Evolutionary conservation across 2,329 filamentous ascomycete species (phyloP).

Genomic region (Rhinocladiella mackenziei): DNA sequence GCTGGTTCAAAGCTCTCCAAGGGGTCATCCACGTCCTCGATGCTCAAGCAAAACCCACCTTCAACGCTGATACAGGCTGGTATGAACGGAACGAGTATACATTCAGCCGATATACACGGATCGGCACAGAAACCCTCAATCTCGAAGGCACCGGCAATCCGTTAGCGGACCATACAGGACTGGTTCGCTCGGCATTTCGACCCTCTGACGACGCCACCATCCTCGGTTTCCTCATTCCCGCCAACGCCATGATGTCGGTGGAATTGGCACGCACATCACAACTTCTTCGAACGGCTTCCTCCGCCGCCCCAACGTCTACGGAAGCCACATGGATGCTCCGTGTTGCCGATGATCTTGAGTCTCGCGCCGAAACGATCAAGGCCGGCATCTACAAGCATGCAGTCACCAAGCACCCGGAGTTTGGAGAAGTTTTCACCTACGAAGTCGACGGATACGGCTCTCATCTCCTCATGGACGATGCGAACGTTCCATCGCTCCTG

Average conservation of each 20-base stretch:
- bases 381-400: slow-evolving; percentile 81
- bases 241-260: slow-evolving; percentile 93
- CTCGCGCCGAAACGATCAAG: slow-evolving; percentile 62
- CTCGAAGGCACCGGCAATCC: slow-evolving; percentile 86
- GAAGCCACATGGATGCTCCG: slow-evolving; percentile 31
- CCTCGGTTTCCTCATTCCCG: slow-evolving; percentile 88
- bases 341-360: slow-evolving; percentile 48
- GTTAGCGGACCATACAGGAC: slow-evolving; percentile 73
- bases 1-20: slow-evolving; percentile 76
- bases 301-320: slow-evolving; percentile 1
- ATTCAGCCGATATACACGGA: slow-evolving; percentile 74
- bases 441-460: slow-evolving; percentile 64
- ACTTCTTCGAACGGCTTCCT: slow-evolving; percentile 54
- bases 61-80: slow-evolving; percentile 61
- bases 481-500: slow-evolving; percentile 61
- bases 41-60: slow-evolving; percentile 76
- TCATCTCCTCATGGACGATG: slow-evolving; percentile 61
- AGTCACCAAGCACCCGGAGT: slow-evolving; percentile 52
- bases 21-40: slow-evolving; percentile 70
- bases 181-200: slow-evolving; percentile 86
- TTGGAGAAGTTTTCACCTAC: slow-evolving; percentile 60
- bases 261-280: slow-evolving; percentile 72
- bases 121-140: slow-evolving; percentile 85
- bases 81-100: slow-evolving; percentile 76
- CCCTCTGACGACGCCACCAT: slow-evolving; percentile 95